Evolutionary conservation across 2,329 filamentous ascomycete genomes (phyloP).

Genomic region (Hypomyces rosellus): DNA sequence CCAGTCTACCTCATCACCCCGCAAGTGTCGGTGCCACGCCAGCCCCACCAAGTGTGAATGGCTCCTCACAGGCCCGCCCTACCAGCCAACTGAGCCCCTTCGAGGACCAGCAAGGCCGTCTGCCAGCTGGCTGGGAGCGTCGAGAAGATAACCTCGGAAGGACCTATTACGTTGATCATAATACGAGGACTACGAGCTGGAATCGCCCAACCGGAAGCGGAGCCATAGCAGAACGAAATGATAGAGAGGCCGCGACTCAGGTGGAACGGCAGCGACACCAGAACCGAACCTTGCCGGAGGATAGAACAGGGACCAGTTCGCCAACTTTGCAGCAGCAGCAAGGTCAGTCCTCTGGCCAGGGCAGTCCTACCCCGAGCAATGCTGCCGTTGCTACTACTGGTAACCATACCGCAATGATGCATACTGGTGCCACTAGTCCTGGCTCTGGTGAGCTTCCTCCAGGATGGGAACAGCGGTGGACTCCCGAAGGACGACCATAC

Average conservation of each 20-base stretch:
- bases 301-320: slow-evolving; percentile 88
- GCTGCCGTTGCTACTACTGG: slow-evolving; percentile 28
- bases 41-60: slow-evolving; percentile 21
- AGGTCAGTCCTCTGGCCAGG: slow-evolving; percentile 37
- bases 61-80: slow-evolving; percentile 25
- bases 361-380: slow-evolving; percentile 19
- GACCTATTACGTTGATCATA: slow-evolving; percentile 98
- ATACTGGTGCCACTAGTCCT: slow-evolving; percentile 85
- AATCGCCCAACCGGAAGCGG: slow-evolving; percentile 78
- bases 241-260: slow-evolving; percentile 85
- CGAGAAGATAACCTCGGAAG: slow-evolving; percentile 90
- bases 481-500: slow-evolving; percentile 88
- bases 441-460: slow-evolving; percentile 91
- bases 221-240: slow-evolving; percentile 62
- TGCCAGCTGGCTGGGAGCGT: slow-evolving; percentile 92
- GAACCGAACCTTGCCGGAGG: slow-evolving; percentile 91
- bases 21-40: slow-evolving; percentile 39
- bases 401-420: slow-evolving; percentile 73
- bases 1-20: slow-evolving; percentile 39
- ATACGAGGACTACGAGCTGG: slow-evolving; percentile 95
- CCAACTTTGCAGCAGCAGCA: slow-evolving; percentile 61
- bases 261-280: slow-evolving; percentile 90
- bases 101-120: slow-evolving; percentile 87
- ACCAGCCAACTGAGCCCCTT: slow-evolving; percentile 70
- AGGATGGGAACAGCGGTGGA: slow-evolving; percentile 94